A percentile compares a stretch with the other conserved stretches of the same genome.
These are phyloP conservation scores for Cochlearia excelsa DNA, from an alignment of 345 rosid genomes.

Conservation along the genomic window DNA sequence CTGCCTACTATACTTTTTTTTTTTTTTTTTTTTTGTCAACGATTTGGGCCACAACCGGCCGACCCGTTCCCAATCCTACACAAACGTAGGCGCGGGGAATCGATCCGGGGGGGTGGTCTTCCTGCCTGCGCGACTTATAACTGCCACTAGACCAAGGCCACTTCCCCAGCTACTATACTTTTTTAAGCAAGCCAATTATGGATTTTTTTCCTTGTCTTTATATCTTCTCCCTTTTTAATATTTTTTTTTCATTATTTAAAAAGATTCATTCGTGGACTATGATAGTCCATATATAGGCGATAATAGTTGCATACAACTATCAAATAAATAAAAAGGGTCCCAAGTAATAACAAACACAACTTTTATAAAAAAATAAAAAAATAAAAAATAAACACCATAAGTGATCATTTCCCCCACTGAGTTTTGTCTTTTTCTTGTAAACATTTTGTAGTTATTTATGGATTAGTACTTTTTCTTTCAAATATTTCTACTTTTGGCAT, in stretches of 20 bases:
- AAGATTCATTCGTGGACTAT: constrained; percentile 30
- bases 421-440: constrained; percentile 30
- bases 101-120: too few relatives aligned
- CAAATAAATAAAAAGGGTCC: constrained; percentile 20
- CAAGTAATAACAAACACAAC: constrained; percentile 27
- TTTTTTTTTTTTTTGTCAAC: too few relatives aligned
- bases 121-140: too few relatives aligned
- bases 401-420: constrained; percentile 33
- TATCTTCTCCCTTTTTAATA: background rate
- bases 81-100: too few relatives aligned
- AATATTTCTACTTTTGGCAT: constrained; percentile 11
- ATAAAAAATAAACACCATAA: constrained; percentile 12
- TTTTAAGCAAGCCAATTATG: too few relatives aligned
- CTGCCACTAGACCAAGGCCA: too few relatives aligned
- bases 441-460: constrained; percentile 20
- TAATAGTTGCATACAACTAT: constrained; percentile 35
- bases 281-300: constrained; percentile 22
- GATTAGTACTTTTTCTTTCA: constrained; percentile 25
- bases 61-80: too few relatives aligned
- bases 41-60: too few relatives aligned
- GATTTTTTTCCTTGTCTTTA: constrained; percentile 10
- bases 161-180: too few relatives aligned
- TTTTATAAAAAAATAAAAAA: background rate
- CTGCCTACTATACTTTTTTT: too few relatives aligned
- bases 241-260: background rate